Evolutionary conservation across 805 yeast species (phyloP), one percentile per base, ranked within the genome.

Genomic region (Ogataea salicorniae): DNA sequence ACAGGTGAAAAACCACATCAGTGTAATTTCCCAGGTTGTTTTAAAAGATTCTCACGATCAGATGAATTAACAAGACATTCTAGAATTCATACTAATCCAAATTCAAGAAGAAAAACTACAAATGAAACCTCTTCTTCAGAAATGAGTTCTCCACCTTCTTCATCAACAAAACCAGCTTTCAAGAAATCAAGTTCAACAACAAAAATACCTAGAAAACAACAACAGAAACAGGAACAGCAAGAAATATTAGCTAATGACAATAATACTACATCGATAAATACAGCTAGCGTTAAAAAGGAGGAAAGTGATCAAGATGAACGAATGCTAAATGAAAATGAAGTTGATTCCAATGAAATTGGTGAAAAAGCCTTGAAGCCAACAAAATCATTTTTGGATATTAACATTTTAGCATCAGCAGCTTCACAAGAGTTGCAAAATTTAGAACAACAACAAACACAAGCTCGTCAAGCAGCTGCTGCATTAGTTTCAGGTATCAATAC

Each of bases 1-100:
- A 89, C 97, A 0, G 97, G 97, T 42, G 96, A 89, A 64, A 87
- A 88, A 63, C 96, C 96, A 2, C 94, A 87, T 62, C 82, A 80
- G 43, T 89, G 97, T 67, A 77, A 81, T 17, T 88, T 77, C 56
- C 90, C 94, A 1, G 87, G 87, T n/a, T 89, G 97, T 68, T 66
- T 80, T 46, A 88, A 90, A 66, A 74, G 85, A 52, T 89, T 89
- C 61, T 77, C 86, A 48, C 76, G 96, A 52, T 75, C 83, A 26
- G 96, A 90, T 67, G 96, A 89, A 68, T 74, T 89, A 48, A 89
- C 96, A 14, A 74, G 96, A 55, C 97, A 89, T 67, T 73, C 85
- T 43, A 72, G 95, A 53, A 90, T 86, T 45, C 97, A 89, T 68
- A 74, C 79, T 18, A 81, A 80, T 55, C 83, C 81, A 35, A 69